These are phyloP conservation scores for Acer yangbiense DNA, from an alignment of 345 rosid species.

Conservation along the genomic window DNA sequence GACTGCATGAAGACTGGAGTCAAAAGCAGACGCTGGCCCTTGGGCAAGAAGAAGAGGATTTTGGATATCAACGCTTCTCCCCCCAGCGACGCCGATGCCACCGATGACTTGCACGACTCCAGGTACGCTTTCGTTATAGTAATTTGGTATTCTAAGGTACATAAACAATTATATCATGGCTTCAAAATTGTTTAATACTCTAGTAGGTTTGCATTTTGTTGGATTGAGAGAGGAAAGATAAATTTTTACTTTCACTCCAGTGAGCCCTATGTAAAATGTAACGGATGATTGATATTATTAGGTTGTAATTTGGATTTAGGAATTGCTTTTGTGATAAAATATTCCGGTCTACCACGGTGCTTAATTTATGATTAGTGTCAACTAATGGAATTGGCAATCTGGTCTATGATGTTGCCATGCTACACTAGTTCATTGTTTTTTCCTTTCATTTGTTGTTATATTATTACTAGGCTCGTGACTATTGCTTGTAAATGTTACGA, in stretches of 20 bases:
- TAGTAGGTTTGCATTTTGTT: background rate
- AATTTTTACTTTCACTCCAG: background rate
- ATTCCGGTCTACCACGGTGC: background rate
- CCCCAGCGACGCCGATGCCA: slow-evolving; percentile 69
- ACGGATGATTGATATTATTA: background rate
- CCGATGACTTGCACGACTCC: slow-evolving; percentile 42
- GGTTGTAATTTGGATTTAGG: background rate
- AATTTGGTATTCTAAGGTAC: background rate
- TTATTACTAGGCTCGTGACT: no score
- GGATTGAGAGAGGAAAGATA: background rate
- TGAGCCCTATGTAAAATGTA: background rate
- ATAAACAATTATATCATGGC: background rate
- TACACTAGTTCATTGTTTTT: background rate
- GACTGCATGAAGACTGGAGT: slow-evolving; percentile 60
- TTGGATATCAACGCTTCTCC: slow-evolving; percentile 93
- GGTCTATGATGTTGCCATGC: background rate
- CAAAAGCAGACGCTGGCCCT: slow-evolving; percentile 80
- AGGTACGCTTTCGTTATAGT: slow-evolving; percentile 44
- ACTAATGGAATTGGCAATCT: no score
- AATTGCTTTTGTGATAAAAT: background rate
- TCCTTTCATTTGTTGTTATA: background rate
- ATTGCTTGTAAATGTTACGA: background rate
- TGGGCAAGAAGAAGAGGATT: slow-evolving; percentile 75
- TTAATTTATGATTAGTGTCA: no score
- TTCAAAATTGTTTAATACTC: background rate